Evolutionary conservation across 2,329 filamentous ascomycete genomes (phyloP).

Genomic region (Penicillium psychrosexuale): DNA sequence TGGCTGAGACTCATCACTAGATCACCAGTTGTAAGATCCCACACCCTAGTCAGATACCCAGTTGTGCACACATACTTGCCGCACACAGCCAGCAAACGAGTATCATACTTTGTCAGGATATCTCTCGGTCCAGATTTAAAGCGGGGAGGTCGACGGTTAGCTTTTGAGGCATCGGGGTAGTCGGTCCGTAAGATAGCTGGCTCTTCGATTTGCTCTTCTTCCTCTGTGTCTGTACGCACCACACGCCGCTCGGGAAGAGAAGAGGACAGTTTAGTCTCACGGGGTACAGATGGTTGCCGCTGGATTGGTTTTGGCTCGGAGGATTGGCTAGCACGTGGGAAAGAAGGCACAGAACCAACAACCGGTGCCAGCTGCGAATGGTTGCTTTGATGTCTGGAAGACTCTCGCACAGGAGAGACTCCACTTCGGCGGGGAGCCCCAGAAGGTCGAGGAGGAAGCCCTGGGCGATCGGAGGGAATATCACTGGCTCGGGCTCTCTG

Average conservation of each 20-base stretch:
- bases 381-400: constrained; percentile 8
- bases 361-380: constrained; percentile 14
- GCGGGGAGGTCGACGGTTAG: constrained; percentile 78
- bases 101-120: constrained; percentile 82
- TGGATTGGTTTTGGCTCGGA: constrained; percentile 22
- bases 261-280: constrained; percentile 23
- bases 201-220: constrained; percentile 52
- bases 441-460: constrained; percentile 45
- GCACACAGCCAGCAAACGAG: constrained; percentile 80
- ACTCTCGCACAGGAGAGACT: constrained; percentile 25
- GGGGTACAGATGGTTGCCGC: constrained; percentile 30
- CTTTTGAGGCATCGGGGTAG: constrained; percentile 79
- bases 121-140: constrained; percentile 70
- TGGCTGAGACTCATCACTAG: constrained; percentile 76
- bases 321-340: constrained; percentile 14
- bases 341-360: constrained; percentile 15
- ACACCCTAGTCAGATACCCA: constrained; percentile 81
- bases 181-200: constrained; percentile 55
- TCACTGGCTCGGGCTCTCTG: constrained; percentile 29
- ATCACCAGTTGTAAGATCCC: constrained; percentile 80
- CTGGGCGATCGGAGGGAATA: constrained; percentile 47
- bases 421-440: constrained; percentile 18
- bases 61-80: constrained; percentile 84
- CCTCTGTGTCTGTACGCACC: constrained; percentile 46
- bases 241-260: constrained; percentile 22